These are phyloP conservation scores for Galeopsis tetrahit DNA, from an alignment of 257 asterid species.

Conservation along the genomic window DNA sequence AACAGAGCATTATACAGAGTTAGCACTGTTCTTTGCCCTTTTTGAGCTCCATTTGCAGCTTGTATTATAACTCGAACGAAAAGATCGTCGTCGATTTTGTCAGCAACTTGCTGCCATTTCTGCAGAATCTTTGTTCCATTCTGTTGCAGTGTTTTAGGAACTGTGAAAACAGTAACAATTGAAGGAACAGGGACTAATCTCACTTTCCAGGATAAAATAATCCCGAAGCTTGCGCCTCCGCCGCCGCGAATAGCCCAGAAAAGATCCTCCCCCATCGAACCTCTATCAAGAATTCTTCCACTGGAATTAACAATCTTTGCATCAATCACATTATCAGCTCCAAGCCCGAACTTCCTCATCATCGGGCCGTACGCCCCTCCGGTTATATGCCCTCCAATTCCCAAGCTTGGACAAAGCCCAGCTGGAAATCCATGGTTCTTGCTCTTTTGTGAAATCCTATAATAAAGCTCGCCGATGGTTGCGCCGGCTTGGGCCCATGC, in stretches of 20 bases:
- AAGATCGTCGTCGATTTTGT: constrained; percentile 59
- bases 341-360: constrained; percentile 67
- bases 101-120: constrained; percentile 66
- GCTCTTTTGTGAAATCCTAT: constrained; percentile 42
- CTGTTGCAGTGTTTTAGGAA: constrained; percentile 53
- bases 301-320: constrained; percentile 55
- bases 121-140: constrained; percentile 45
- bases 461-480: constrained; percentile 44
- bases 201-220: constrained; percentile 60
- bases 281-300: constrained; percentile 56
- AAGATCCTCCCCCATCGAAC: constrained; percentile 62
- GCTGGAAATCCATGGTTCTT: constrained; percentile 51
- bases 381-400: constrained; percentile 65
- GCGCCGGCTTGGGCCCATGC: constrained; percentile 56
- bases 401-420: constrained; percentile 59
- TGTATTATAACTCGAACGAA: constrained; percentile 60
- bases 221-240: constrained; percentile 65
- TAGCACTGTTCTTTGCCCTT: constrained; percentile 46
- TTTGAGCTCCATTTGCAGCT: constrained; percentile 33
- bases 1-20: constrained; percentile 54
- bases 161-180: constrained; percentile 60
- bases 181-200: constrained; percentile 60
- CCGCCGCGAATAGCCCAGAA: constrained; percentile 73
- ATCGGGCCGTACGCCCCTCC: constrained; percentile 69
- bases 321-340: constrained; percentile 61